phyloP scores from a whole-genome alignment of 768 basidiomycete genomes.

The Boletales sp. region DNA sequence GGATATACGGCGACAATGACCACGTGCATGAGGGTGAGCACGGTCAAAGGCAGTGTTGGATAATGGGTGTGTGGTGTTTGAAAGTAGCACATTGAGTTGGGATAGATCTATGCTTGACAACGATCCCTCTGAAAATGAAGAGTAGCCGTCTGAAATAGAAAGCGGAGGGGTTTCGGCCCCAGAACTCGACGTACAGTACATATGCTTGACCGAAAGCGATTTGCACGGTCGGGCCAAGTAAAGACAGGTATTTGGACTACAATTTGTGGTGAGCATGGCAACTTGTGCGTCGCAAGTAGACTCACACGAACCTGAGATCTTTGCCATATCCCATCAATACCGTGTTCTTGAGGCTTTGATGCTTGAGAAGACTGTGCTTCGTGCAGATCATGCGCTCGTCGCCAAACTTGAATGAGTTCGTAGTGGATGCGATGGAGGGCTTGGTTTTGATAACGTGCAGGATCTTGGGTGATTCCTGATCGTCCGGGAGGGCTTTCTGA shows the following conservation, averaged over 20 bases:
- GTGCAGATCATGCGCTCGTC: constrained; percentile 15
- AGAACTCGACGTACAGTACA: constrained; percentile 63
- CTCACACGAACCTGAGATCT: too few species aligned
- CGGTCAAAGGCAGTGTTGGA: too few species aligned
- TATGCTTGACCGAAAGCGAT: constrained; percentile 63
- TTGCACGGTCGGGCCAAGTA: constrained; percentile 49
- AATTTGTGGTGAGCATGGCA: too few species aligned
- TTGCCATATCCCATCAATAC: too few species aligned
- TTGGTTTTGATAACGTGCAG: constrained; percentile 50
- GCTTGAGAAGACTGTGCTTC: too few species aligned
- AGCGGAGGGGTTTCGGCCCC: constrained; percentile 71
- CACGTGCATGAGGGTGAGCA: constrained; percentile 38
- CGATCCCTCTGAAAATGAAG: constrained; percentile 62
- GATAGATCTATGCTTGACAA: constrained; percentile 75
- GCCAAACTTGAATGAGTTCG: constrained; percentile 57
- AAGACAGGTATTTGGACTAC: constrained; percentile 58
- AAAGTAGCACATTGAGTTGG: constrained; percentile 52
- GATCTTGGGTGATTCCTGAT: constrained; percentile 37
- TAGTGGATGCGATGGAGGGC: constrained; percentile 63
- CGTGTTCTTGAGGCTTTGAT: too few species aligned
- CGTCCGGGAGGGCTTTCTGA: constrained; percentile 13
- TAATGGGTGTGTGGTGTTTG: too few species aligned
- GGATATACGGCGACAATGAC: constrained; percentile 46
- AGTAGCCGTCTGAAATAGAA: constrained; percentile 65
- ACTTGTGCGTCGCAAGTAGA: too few species aligned